These are phyloP conservation scores for Russula earlei DNA, from an alignment of 768 basidiomycete species.

Conservation along the genomic window DNA sequence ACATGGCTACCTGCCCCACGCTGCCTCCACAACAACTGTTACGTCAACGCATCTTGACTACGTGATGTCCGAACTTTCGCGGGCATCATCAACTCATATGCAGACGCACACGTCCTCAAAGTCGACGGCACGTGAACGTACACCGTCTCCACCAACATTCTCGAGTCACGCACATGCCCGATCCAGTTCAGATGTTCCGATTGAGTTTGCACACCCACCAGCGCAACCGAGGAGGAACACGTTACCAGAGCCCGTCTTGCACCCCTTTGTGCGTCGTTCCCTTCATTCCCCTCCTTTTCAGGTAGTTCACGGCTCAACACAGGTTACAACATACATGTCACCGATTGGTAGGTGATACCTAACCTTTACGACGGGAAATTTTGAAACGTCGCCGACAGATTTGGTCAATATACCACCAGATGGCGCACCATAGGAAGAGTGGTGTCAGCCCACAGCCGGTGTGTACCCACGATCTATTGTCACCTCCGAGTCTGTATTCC, in stretches of 20 bases:
- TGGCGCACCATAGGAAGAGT: background rate
- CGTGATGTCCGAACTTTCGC: background rate
- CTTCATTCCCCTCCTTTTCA: background rate
- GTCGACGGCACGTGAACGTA: background rate
- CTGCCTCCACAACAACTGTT: constrained; percentile 17
- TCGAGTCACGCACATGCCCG: background rate
- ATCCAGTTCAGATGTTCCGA: background rate
- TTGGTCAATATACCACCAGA: constrained; percentile 2
- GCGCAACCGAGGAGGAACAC: constrained; percentile 5
- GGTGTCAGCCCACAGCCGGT: background rate
- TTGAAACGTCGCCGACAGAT: background rate
- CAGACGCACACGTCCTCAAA: background rate
- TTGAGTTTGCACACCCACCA: background rate
- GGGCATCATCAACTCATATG: background rate
- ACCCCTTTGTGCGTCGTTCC: constrained; percentile 26
- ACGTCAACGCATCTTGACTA: constrained; percentile 9
- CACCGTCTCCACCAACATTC: background rate
- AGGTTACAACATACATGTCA: constrained; percentile 33
- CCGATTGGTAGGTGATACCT: constrained; percentile 28
- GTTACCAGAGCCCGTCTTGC: constrained; percentile 15
- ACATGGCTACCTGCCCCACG: constrained; percentile 47
- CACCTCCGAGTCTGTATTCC: background rate
- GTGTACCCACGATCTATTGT: background rate
- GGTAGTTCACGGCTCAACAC: background rate
- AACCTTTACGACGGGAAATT: background rate